Evolutionary conservation across 345 rosid species (phyloP).

Genomic region (Eucalyptus fibrosa): DNA sequence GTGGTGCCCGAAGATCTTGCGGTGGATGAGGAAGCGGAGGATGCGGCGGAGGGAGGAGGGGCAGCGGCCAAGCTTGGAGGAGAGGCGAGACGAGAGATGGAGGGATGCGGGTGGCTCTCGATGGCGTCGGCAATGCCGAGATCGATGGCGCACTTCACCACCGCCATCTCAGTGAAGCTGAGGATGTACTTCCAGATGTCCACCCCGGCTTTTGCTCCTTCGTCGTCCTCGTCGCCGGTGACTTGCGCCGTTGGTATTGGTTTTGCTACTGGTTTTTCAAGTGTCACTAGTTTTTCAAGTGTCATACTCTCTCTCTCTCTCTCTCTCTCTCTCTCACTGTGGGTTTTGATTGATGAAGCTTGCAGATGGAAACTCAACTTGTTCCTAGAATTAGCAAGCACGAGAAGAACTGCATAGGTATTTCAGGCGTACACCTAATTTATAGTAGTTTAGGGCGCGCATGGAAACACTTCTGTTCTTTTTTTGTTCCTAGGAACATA

Average conservation of each 20-base stretch:
- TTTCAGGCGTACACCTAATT: no score
- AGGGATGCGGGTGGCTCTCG: conserved; percentile 24
- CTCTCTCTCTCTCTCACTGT: no score
- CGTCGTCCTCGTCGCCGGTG: not conserved
- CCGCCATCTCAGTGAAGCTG: conserved; percentile 44
- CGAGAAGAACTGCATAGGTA: no score
- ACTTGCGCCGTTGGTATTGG: not conserved
- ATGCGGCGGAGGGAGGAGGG: conserved; percentile 40
- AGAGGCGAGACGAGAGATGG: conserved; percentile 25
- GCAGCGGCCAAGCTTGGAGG: conserved; percentile 30
- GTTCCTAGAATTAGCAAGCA: no score
- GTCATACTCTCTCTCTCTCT: not conserved
- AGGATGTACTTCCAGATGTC: conserved; percentile 48
- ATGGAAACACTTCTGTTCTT: no score
- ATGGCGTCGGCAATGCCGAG: conserved; percentile 61
- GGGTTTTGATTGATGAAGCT: not conserved
- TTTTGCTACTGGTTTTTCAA: not conserved
- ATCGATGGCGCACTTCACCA: conserved; percentile 36
- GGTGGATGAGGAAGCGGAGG: conserved; percentile 52
- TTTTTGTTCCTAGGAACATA: no score
- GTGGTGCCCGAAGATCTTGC: conserved; percentile 16
- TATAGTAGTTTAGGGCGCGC: no score
- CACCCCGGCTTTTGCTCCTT: conserved; percentile 26
- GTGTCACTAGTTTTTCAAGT: not conserved
- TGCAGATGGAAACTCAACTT: not conserved